Evolutionary conservation across 140 eudicot genomes (phyloP).

Genomic region (Cichorium intybus): DNA sequence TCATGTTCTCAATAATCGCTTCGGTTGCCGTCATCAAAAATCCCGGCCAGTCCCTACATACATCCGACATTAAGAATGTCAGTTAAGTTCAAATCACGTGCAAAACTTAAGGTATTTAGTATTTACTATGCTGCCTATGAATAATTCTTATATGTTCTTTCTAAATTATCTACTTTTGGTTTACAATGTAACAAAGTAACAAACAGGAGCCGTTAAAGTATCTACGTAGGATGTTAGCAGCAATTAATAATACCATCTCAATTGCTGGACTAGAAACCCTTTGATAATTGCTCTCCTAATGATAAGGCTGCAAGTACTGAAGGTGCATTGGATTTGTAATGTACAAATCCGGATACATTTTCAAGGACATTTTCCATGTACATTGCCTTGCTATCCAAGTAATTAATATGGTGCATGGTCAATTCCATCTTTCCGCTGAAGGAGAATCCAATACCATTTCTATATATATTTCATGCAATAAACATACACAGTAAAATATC

Average conservation of each 20-base stretch:
- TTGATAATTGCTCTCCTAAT: no score
- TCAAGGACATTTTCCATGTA: no score
- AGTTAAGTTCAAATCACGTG: not conserved
- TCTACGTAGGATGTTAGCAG: not conserved
- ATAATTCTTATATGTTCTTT: not conserved
- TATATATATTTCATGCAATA: not conserved
- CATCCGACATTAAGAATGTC: not conserved
- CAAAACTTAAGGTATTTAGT: not conserved
- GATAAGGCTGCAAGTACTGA: not conserved
- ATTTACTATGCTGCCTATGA: no score
- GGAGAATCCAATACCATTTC: no score
- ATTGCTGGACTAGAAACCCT: no score
- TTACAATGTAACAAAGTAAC: no score
- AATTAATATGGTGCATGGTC: no score
- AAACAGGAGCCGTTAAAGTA: not conserved
- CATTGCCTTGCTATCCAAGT: no score
- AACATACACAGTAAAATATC: not conserved
- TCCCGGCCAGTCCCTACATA: conserved; percentile 73
- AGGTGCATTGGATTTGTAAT: no score
- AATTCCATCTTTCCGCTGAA: no score
- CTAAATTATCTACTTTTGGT: no score
- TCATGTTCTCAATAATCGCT: conserved; percentile 59
- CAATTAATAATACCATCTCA: not conserved
- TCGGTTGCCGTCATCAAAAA: conserved; percentile 59
- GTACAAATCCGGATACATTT: no score